A percentile compares a stretch with the other conserved stretches of the same genome.
These are phyloP conservation scores for Ensete glaucum DNA, from an alignment of 176 grass and related monocot genomes.

Conservation along the genomic window DNA sequence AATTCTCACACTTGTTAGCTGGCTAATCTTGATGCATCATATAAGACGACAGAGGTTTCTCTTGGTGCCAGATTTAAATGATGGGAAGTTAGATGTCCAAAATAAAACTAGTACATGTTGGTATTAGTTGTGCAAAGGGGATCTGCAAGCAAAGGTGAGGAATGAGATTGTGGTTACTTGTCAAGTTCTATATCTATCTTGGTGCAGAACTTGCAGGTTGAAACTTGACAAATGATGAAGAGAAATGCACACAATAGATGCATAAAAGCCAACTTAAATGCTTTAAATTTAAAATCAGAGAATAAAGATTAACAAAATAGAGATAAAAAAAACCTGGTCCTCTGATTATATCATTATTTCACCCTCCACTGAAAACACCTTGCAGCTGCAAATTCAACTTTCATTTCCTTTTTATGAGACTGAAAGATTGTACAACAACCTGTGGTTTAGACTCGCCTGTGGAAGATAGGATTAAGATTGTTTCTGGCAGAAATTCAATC, in stretches of 20 bases:
- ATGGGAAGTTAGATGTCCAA: neutral
- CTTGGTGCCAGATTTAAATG: neutral
- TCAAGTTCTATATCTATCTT: neutral
- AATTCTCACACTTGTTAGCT: neutral
- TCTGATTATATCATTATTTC: no score
- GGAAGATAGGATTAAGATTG: no score
- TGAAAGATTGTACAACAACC: no score
- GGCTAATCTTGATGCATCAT: neutral
- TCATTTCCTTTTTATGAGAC: no score
- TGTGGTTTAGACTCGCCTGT: no score
- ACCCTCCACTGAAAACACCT: no score
- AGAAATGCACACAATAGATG: neutral
- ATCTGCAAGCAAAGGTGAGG: no score
- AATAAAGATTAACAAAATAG: no score
- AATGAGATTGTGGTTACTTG: neutral
- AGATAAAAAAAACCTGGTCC: no score
- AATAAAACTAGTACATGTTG: neutral
- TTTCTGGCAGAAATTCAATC: neutral
- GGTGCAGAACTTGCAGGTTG: neutral
- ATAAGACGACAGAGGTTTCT: neutral
- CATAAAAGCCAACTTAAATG: neutral
- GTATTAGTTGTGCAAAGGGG: no score
- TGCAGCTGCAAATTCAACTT: no score
- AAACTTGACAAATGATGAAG: neutral
- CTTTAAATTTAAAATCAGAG: neutral